These are phyloP conservation scores for Alternaria solani DNA, from an alignment of 2,329 filamentous ascomycete genomes.

Conservation along the genomic window DNA sequence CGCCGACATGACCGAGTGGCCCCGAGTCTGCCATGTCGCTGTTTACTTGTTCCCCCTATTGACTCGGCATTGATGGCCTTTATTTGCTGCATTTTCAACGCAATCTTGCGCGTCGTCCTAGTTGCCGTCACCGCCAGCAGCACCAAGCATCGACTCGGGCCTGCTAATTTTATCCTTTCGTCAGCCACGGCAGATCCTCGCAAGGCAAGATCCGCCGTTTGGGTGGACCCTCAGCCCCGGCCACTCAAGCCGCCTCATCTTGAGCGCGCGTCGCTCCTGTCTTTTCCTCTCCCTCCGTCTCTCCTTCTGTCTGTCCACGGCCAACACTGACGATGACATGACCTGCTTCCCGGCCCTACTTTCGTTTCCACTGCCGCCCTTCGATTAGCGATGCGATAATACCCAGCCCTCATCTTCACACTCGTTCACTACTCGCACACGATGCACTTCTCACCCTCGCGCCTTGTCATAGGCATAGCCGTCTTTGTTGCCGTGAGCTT, in stretches of 20 bases:
- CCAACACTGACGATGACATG: constrained; percentile 18
- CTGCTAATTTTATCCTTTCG: constrained; percentile 20
- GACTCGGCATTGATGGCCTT: neutral
- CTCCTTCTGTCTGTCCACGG: neutral
- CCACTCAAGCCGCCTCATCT: constrained; percentile 12
- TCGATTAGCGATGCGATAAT: constrained; percentile 18
- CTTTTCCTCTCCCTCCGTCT: constrained; percentile 12
- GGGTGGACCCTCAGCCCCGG: constrained; percentile 16
- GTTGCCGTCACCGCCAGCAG: constrained; percentile 3
- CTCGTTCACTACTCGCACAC: constrained; percentile 7
- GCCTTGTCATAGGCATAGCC: constrained; percentile 29
- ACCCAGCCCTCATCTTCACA: constrained; percentile 11
- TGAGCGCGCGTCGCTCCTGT: constrained; percentile 16
- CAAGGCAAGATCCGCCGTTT: constrained; percentile 11
- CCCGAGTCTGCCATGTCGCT: neutral
- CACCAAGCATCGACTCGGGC: neutral
- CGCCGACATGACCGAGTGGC: neutral
- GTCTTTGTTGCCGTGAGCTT: constrained; percentile 27
- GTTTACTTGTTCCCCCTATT: neutral
- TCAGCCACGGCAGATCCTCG: constrained; percentile 13
- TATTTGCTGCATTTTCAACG: neutral
- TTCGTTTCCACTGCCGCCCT: neutral
- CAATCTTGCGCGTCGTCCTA: neutral
- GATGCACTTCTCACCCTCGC: constrained; percentile 35
- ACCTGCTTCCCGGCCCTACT: constrained; percentile 7